A percentile compares a stretch with the other conserved stretches of the same genome.
phyloP scores from a whole-genome alignment of 2,329 filamentous ascomycete genomes.

The Cladosporium sp. region DNA sequence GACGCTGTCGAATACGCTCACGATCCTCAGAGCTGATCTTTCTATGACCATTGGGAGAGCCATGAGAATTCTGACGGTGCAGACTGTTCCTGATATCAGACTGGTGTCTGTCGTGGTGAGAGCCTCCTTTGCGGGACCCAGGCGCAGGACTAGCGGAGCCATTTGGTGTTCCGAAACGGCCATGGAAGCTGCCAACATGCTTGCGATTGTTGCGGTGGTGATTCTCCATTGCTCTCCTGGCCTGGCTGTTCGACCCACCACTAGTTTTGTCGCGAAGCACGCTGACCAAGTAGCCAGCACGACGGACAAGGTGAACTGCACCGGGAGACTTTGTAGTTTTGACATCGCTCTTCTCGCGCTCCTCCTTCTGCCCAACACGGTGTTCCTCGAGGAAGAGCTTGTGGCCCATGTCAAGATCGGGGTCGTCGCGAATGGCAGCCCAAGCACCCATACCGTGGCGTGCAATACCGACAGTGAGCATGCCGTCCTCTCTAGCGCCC shows the following conservation, averaged over 20 bases:
- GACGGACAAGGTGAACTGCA: conserved; percentile 93
- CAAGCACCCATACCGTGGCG: conserved; percentile 94
- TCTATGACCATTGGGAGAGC: conserved; percentile 47
- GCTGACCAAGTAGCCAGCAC: conserved; percentile 93
- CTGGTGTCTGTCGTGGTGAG: conserved; percentile 36
- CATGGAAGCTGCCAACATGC: conserved; percentile 53
- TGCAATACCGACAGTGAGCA: conserved; percentile 92
- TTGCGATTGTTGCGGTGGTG: conserved; percentile 96
- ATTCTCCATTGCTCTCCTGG: conserved; percentile 81
- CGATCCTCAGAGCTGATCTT: conserved; percentile 34
- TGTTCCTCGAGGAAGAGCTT: conserved; percentile 98
- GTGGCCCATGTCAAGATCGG: conserved; percentile 78
- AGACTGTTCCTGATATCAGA: conserved; percentile 36
- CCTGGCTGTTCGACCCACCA: conserved; percentile 64
- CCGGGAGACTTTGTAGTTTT: conserved; percentile 84
- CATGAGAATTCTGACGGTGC: conserved; percentile 42
- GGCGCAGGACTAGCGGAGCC: conserved; percentile 73
- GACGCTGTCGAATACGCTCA: conserved; percentile 55
- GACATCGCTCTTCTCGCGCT: conserved; percentile 72
- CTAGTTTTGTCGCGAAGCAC: conserved; percentile 82
- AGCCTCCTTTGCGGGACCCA: conserved; percentile 36
- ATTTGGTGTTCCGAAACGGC: conserved; percentile 58
- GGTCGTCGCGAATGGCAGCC: conserved; percentile 89
- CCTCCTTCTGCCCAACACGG: conserved; percentile 95
- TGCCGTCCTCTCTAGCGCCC: conserved; percentile 92